These are phyloP conservation scores for Lichina pygmaea DNA, from an alignment of 495 filamentous ascomycete genomes.

Conservation along the genomic window DNA sequence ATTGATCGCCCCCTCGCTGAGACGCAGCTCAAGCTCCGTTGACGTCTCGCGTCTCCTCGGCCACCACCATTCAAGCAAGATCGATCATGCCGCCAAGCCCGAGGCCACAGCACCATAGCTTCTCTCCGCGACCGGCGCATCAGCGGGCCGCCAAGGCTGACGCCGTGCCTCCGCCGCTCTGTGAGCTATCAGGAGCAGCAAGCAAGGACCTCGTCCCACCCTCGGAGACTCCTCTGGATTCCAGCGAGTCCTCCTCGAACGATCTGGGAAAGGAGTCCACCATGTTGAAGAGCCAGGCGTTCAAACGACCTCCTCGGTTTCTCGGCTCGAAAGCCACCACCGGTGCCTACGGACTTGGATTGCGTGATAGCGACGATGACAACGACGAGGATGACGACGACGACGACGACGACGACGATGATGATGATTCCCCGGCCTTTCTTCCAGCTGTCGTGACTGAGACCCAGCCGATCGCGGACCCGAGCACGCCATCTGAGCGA, in stretches of 20 bases:
- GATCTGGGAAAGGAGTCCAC: neutral
- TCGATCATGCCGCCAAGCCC: neutral
- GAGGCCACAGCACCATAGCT: constrained; percentile 6
- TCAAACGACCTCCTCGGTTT: constrained; percentile 29
- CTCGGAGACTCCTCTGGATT: neutral
- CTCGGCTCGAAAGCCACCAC: constrained; percentile 9
- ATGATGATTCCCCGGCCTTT: constrained; percentile 37
- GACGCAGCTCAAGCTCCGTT: constrained; percentile 11
- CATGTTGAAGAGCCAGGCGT: constrained; percentile 11
- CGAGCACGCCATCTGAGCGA: no score
- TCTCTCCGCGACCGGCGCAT: constrained; percentile 9
- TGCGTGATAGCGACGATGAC: constrained; percentile 11
- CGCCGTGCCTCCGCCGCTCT: neutral
- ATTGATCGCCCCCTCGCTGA: constrained; percentile 13
- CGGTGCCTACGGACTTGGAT: constrained; percentile 5
- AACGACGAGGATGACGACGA: constrained; percentile 30
- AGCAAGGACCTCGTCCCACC: neutral
- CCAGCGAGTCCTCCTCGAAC: neutral
- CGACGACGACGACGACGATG: constrained; percentile 21
- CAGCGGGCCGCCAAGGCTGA: constrained; percentile 10
- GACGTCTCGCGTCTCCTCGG: constrained; percentile 30
- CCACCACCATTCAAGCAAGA: constrained; percentile 20
- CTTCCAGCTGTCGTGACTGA: constrained; percentile 27
- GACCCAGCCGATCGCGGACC: constrained; percentile 1
- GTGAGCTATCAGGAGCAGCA: neutral